These are phyloP conservation scores for Syzygium aromaticum DNA, from an alignment of 345 rosid species.

Conservation along the genomic window DNA sequence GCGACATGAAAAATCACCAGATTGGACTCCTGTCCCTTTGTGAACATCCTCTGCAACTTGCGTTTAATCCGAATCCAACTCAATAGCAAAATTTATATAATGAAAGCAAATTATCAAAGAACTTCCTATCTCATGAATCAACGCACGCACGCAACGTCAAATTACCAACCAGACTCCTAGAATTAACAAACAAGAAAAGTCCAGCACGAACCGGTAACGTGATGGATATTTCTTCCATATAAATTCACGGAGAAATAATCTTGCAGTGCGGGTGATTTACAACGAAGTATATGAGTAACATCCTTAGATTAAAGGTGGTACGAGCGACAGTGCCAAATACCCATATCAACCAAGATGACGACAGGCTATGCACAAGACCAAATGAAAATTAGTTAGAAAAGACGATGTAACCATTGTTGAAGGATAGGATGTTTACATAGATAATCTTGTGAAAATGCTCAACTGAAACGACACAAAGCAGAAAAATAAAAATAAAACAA, in stretches of 20 bases:
- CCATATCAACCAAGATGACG: neutral
- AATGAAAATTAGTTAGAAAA: neutral
- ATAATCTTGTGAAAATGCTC: neutral
- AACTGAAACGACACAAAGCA: neutral
- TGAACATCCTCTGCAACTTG: neutral
- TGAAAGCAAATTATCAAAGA: too few relatives aligned
- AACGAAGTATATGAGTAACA: too few relatives aligned
- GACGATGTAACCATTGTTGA: neutral
- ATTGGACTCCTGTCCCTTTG: neutral
- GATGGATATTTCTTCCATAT: neutral
- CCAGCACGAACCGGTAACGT: neutral
- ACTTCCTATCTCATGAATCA: too few relatives aligned
- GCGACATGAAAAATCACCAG: conserved; percentile 2
- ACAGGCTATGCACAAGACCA: neutral
- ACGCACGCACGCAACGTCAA: too few relatives aligned
- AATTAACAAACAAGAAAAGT: too few relatives aligned
- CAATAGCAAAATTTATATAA: too few relatives aligned
- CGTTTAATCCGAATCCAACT: too few relatives aligned
- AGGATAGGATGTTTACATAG: neutral
- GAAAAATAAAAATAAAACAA: neutral
- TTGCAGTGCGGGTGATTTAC: too few relatives aligned
- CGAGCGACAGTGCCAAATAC: neutral
- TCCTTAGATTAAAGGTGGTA: neutral
- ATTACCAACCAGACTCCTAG: too few relatives aligned
- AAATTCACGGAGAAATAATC: too few relatives aligned